Percentiles rank a stretch among this genome's conserved stretches.
Conservation (phyloP, 345 rosid species). For the Lepidium africanum region DNA sequence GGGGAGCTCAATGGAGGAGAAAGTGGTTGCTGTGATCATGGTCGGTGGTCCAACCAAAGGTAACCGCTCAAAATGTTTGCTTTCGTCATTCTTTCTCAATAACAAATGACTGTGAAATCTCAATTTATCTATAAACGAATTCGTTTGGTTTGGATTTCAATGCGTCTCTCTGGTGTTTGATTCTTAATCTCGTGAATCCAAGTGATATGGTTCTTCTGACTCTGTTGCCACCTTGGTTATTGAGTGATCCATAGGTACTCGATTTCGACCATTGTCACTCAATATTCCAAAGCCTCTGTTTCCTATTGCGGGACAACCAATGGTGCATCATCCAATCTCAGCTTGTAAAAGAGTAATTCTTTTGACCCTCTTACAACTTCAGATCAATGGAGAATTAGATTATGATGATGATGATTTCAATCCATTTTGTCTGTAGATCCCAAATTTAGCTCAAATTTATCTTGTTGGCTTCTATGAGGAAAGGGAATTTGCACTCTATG, state of each 20-base stretch:
- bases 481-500: conserved; percentile 77
- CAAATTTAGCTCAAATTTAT: conserved; percentile 68
- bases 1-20: conserved; percentile 64
- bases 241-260: conserved; percentile 49
- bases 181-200: background rate
- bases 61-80: conserved; percentile 11
- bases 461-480: conserved; percentile 90
- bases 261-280: conserved; percentile 86
- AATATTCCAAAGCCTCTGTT: conserved; percentile 87
- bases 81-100: background rate
- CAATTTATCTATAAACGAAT: background rate
- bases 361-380: background rate
- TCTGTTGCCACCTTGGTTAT: background rate
- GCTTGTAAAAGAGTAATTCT: conserved; percentile 85
- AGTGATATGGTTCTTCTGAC: background rate
- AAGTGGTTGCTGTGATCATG: conserved; percentile 93
- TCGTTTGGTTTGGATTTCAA: conserved; percentile 8
- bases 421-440: conserved; percentile 44
- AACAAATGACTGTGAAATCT: background rate
- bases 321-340: conserved; percentile 97
- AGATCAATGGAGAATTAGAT: background rate
- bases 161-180: background rate
- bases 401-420: background rate
- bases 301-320: conserved; percentile 88
- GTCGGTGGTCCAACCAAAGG: conserved; percentile 99